Evolutionary conservation across 768 basidiomycete species (phyloP).

Genomic region (Mycena maculata): DNA sequence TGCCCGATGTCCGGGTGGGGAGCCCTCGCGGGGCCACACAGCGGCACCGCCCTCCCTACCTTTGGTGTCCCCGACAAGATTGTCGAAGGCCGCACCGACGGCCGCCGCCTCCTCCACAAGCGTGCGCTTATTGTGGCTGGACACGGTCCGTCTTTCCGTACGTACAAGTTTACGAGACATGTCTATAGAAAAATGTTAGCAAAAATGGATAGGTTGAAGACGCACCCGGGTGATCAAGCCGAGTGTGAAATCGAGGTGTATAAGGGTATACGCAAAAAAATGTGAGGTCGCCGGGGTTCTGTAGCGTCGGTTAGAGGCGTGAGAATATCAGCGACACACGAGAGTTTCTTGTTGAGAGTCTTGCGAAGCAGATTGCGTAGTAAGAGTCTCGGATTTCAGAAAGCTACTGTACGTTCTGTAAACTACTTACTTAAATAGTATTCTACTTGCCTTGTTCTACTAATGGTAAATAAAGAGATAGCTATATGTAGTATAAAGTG

Average conservation of each 20-base stretch:
- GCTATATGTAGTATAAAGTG: too few relatives aligned
- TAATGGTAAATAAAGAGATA: too few relatives aligned
- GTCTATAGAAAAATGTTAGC: constrained; percentile 25
- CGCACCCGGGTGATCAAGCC: constrained; percentile 26
- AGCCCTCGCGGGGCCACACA: not conserved
- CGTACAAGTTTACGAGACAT: not conserved
- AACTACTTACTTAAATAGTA: too few relatives aligned
- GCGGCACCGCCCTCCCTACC: not conserved
- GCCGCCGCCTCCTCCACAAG: constrained; percentile 1
- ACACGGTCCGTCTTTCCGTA: constrained; percentile 3
- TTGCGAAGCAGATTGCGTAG: too few relatives aligned
- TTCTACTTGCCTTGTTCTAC: too few relatives aligned
- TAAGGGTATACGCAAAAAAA: constrained; percentile 28
- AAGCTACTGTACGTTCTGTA: too few relatives aligned
- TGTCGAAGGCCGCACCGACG: constrained; percentile 1
- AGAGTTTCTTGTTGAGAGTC: too few relatives aligned
- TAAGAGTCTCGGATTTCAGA: too few relatives aligned
- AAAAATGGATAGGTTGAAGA: constrained; percentile 14
- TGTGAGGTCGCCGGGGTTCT: too few relatives aligned
- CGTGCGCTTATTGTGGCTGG: not conserved
- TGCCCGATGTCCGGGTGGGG: not conserved
- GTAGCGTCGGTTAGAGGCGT: too few relatives aligned
- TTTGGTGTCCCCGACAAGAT: not conserved
- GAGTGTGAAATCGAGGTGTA: constrained; percentile 11
- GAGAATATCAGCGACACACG: too few relatives aligned